These are phyloP conservation scores for Monilinia laxa DNA, from an alignment of 2,329 filamentous ascomycete species.

Conservation along the genomic window DNA sequence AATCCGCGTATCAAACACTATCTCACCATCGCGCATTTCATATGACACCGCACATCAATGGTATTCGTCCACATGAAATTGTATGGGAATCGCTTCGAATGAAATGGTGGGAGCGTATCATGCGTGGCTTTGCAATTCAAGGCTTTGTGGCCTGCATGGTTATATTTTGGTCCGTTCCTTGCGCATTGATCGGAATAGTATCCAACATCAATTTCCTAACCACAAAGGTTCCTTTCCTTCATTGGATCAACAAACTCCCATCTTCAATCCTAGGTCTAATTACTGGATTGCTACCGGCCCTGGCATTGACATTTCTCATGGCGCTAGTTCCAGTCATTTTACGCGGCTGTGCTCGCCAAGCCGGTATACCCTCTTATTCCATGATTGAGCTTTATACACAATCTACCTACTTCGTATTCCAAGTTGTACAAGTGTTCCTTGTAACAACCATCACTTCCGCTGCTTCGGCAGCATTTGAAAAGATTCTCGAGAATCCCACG, in stretches of 20 bases:
- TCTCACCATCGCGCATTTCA: constrained; percentile 62
- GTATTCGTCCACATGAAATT: constrained; percentile 60
- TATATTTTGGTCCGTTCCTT: constrained; percentile 68
- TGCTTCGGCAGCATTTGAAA: constrained; percentile 53
- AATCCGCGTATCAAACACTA: constrained; percentile 62
- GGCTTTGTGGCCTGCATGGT: constrained; percentile 57
- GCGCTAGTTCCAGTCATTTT: constrained; percentile 59
- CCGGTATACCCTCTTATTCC: constrained; percentile 58
- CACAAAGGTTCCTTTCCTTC: constrained; percentile 52
- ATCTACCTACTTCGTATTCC: constrained; percentile 63
- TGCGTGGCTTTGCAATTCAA: constrained; percentile 52
- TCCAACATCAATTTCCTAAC: constrained; percentile 61
- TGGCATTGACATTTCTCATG: constrained; percentile 61
- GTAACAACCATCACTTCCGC: constrained; percentile 65
- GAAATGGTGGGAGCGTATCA: constrained; percentile 59
- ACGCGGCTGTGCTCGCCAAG: constrained; percentile 58
- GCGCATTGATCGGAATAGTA: constrained; percentile 62
- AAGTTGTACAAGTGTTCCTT: constrained; percentile 66
- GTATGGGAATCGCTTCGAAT: constrained; percentile 67
- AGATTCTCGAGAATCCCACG: constrained; percentile 52
- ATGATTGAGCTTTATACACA: constrained; percentile 62
- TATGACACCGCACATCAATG: constrained; percentile 64
- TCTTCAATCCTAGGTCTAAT: constrained; percentile 57
- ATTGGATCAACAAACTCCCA: constrained; percentile 58
- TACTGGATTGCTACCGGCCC: constrained; percentile 59